Conservation (phyloP, 805 yeast genomes). For the Hanseniaspora singularis region DNA sequence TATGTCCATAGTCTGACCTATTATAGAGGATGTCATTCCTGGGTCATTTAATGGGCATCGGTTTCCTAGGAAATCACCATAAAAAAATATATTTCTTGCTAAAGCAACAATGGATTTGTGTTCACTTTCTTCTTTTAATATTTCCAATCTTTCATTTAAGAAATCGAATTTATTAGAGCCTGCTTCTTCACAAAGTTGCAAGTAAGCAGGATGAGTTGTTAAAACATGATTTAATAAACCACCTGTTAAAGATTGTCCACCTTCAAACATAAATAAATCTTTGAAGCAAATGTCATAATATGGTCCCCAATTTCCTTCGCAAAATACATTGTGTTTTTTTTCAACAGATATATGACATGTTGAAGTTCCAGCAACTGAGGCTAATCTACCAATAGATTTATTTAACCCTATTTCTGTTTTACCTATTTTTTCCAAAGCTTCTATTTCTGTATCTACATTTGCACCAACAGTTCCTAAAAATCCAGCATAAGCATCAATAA, state of each 20-base stretch:
- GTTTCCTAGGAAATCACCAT: slow-evolving; percentile 95
- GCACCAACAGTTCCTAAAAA: slow-evolving; percentile 99
- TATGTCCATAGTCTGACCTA: slow-evolving; percentile 86
- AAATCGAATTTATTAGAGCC: slow-evolving; percentile 69
- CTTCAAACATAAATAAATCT: slow-evolving; percentile 90
- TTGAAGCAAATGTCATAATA: slow-evolving; percentile 87
- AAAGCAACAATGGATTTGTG: slow-evolving; percentile 65
- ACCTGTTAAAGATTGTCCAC: slow-evolving; percentile 98
- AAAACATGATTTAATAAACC: slow-evolving; percentile 81
- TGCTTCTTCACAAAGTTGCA: slow-evolving; percentile 57
- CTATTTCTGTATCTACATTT: slow-evolving; percentile 48
- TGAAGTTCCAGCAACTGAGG: slow-evolving; percentile 97
- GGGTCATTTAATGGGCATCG: slow-evolving; percentile 97
- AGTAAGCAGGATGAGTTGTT: slow-evolving; percentile 77
- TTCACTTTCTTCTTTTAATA: slow-evolving; percentile 43
- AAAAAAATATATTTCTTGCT: slow-evolving; percentile 77
- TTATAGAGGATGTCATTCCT: slow-evolving; percentile 77
- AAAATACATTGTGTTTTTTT: slow-evolving; percentile 63
- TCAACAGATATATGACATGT: slow-evolving; percentile 91
- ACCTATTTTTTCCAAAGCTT: slow-evolving; percentile 40
- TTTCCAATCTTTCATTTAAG: slow-evolving; percentile 63
- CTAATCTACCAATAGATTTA: slow-evolving; percentile 69
- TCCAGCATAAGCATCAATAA: slow-evolving; percentile 96
- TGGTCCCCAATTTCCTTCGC: slow-evolving; percentile 98
- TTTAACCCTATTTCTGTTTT: slow-evolving; percentile 37